Evolutionary conservation across 371 early-diverging fungal species (phyloP), one percentile per base, ranked within the genome.

Genomic region (Saksenaea oblongispora): DNA sequence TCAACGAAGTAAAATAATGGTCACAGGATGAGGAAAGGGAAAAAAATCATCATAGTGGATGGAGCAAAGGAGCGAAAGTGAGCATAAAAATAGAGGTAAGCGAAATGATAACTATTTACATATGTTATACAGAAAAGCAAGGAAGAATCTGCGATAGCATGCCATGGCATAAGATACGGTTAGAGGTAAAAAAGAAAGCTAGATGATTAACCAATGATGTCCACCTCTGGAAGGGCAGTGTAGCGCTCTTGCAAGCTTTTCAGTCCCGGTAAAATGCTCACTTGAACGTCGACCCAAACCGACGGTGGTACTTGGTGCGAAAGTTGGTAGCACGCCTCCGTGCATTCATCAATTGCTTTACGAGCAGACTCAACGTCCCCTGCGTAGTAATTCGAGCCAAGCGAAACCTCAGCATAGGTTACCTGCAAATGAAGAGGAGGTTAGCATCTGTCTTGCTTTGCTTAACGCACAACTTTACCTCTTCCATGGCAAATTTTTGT

Each of bases 261-360:
- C 22, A 76, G 28, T 41, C 69, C 62, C 3, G 74, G 70, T 42
- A 69, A 44, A 61, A 73, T 66, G n/a, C 60, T 62, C 15, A 62
- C 53, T 64, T 74, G 61, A 17, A 76, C 47, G 44, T 59, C 35
- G 44, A 68, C 67, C 58, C 58, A 62, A 34, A 67, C 34, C 3
- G 62, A 35, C 3, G n/a, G 18, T 5, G 51, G 22, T 22, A 47
- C 51, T 47, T 47, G 51, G n/a, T 47, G 26, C 3, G 22, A 3
- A 7, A 47, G 51, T 22, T 47, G 51, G 10, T 18, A 3, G 24
- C 22, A 47, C 9, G 51, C 51, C 8, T 24, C 51, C 22, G 51
- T 22, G 3, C 51, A 47, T 47, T 36, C 39, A 4, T 44, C 58
- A 57, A 63, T 56, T 5, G 63, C 63, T 18, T 63, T 34, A 22